These are phyloP conservation scores for Lindgomyces ingoldianus DNA, from an alignment of 495 filamentous ascomycete genomes.

Conservation along the genomic window DNA sequence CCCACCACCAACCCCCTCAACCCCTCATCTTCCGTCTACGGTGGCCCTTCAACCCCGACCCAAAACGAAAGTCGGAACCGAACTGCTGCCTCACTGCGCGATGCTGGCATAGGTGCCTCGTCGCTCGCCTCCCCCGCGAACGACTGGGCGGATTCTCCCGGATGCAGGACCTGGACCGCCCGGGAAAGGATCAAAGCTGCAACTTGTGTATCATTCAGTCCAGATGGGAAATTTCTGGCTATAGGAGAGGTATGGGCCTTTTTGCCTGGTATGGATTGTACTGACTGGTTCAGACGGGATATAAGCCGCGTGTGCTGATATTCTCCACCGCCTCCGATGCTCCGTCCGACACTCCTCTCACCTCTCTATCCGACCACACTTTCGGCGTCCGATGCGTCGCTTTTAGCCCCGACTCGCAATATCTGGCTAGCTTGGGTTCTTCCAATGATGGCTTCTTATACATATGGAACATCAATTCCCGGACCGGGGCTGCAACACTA, in stretches of 20 bases:
- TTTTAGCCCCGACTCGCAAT: slow-evolving; percentile 84
- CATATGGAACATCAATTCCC: slow-evolving; percentile 81
- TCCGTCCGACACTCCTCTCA: slow-evolving; percentile 78
- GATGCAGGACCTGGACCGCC: slow-evolving; percentile 74
- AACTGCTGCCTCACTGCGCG: slow-evolving; percentile 56
- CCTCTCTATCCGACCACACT: slow-evolving; percentile 82
- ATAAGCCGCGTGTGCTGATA: slow-evolving; percentile 85
- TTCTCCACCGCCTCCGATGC: slow-evolving; percentile 76
- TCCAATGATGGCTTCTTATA: slow-evolving; percentile 93
- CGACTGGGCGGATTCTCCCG: slow-evolving; percentile 61
- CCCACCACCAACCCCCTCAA: slow-evolving; percentile 74
- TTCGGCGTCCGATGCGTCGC: slow-evolving; percentile 86
- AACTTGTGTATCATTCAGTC: slow-evolving; percentile 89
- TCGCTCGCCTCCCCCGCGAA: slow-evolving; percentile 46
- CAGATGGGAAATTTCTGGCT: slow-evolving; percentile 84
- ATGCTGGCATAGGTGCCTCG: slow-evolving; percentile 52
- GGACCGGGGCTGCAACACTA: slow-evolving; percentile 79
- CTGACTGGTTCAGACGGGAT: slow-evolving; percentile 78
- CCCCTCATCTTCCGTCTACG: slow-evolving; percentile 49
- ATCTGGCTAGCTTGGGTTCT: slow-evolving; percentile 82
- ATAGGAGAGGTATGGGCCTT: slow-evolving; percentile 86
- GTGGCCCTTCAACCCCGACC: slow-evolving; percentile 63
- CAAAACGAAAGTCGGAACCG: slow-evolving; percentile 64
- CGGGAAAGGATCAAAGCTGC: slow-evolving; percentile 92
- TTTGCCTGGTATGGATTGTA: too few relatives aligned